Evolutionary conservation across 129 eudicot species (phyloP).

Genomic region (Pittosporum tobira): DNA sequence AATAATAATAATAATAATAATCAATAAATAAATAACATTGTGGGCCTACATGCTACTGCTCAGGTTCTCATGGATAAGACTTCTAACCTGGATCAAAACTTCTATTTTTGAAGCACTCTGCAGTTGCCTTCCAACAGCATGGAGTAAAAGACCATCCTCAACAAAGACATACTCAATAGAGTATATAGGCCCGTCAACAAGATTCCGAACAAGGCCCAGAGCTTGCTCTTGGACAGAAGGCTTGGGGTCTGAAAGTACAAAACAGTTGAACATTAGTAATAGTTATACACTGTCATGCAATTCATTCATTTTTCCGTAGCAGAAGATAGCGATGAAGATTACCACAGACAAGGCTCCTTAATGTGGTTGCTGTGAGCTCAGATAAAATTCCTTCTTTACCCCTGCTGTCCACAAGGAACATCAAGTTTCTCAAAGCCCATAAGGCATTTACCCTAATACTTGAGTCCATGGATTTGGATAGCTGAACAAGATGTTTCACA

Average conservation of each 20-base stretch:
- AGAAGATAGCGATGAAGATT: constrained; percentile 10
- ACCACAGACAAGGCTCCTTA: constrained; percentile 80
- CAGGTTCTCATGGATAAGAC: neutral
- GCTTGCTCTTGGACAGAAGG: constrained; percentile 94
- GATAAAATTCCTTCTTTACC: constrained; percentile 62
- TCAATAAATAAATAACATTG: neutral
- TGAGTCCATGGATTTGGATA: constrained; percentile 88
- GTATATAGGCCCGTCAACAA: constrained; percentile 60
- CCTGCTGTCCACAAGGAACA: constrained; percentile 61
- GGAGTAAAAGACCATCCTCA: constrained; percentile 59
- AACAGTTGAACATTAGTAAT: constrained; percentile 7
- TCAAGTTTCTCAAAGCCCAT: constrained; percentile 86
- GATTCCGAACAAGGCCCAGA: constrained; percentile 67
- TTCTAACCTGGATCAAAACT: constrained; percentile 71
- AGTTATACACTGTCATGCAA: neutral
- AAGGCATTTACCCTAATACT: constrained; percentile 62
- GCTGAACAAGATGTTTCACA: constrained; percentile 78
- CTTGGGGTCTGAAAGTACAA: constrained; percentile 53
- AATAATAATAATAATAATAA: no score
- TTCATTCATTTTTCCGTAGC: neutral
- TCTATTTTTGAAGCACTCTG: constrained; percentile 44
- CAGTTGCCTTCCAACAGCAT: constrained; percentile 72
- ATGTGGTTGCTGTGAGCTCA: constrained; percentile 60
- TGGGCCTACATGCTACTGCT: neutral
- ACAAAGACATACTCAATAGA: constrained; percentile 56